A percentile compares a stretch with the other conserved stretches of the same genome.
These are phyloP conservation scores for Scheffersomyces lignicola DNA, from an alignment of 1,139 yeast species.

Conservation along the genomic window DNA sequence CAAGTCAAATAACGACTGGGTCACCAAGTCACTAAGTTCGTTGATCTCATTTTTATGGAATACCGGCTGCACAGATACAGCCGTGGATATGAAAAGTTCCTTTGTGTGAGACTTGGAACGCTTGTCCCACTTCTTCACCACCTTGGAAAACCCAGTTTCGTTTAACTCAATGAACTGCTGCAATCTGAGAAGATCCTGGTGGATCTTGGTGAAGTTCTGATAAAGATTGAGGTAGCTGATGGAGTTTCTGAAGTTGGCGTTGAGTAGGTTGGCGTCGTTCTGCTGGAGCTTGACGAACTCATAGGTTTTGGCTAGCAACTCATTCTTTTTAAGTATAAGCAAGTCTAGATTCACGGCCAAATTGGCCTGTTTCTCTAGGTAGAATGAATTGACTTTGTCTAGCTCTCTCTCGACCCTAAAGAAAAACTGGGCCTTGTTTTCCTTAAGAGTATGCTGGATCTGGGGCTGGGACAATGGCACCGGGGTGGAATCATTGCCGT, in stretches of 20 bases:
- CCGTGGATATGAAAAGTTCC: conserved; percentile 86
- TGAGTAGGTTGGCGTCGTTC: conserved; percentile 12
- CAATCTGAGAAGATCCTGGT: conserved; percentile 81
- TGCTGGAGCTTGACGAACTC: conserved; percentile 30
- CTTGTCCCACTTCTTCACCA: conserved; percentile 96
- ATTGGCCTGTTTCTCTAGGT: conserved; percentile 87
- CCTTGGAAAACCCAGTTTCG: conserved; percentile 94
- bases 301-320: conserved; percentile 45
- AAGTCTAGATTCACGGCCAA: conserved; percentile 75
- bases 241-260: conserved; percentile 40
- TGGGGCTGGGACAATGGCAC: conserved; percentile 26
- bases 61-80: conserved; percentile 95
- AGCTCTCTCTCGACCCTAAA: conserved; percentile 90
- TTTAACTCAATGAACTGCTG: conserved; percentile 93
- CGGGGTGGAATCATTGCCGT: conserved; percentile 12
- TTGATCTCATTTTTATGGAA: conserved; percentile 89
- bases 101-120: conserved; percentile 92
- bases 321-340: conserved; percentile 68
- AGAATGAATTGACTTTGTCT: conserved; percentile 89
- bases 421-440: conserved; percentile 90
- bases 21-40: conserved; percentile 78
- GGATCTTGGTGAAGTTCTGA: conserved; percentile 86
- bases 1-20: conserved; percentile 73
- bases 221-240: conserved; percentile 56
- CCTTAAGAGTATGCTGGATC: conserved; percentile 68